Conservation (phyloP, 75 land plant species). For the Chamaecyparis obtusa region DNA sequence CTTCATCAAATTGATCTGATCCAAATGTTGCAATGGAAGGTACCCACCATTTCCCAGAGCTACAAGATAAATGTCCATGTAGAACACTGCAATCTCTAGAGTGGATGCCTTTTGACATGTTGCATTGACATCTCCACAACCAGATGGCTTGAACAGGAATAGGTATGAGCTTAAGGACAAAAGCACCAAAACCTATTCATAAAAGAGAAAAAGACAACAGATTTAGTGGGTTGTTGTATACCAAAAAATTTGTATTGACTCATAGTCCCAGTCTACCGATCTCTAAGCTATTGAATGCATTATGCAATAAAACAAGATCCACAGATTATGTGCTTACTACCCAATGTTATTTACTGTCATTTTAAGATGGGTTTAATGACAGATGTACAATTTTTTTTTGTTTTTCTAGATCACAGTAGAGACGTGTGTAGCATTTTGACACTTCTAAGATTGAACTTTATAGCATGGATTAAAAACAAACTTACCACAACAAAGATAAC, state of each 20-base stretch:
- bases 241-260: not conserved
- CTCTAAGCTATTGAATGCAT: not conserved
- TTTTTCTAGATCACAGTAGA: not conserved
- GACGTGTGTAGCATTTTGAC: not conserved
- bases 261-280: not conserved
- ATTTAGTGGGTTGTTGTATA: not conserved
- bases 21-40: slow-evolving; percentile 65
- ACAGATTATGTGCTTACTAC: not conserved
- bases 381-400: not conserved
- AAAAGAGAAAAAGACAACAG: not conserved
- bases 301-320: not conserved
- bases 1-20: slow-evolving; percentile 77
- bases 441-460: not conserved
- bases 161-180: slow-evolving; percentile 35
- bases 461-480: not conserved
- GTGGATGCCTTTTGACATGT: slow-evolving; percentile 30
- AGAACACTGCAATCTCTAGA: slow-evolving; percentile 35
- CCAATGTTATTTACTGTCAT: not conserved
- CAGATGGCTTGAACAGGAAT: slow-evolving; percentile 37
- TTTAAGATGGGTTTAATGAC: not conserved
- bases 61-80: slow-evolving; percentile 57
- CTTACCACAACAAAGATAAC: slow-evolving; percentile 46
- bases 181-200: slow-evolving; percentile 46
- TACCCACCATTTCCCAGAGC: slow-evolving; percentile 69
- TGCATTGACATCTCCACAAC: slow-evolving; percentile 24